These are phyloP conservation scores for Penicillium samsonianum DNA, from an alignment of 495 filamentous ascomycete species.

Conservation along the genomic window DNA sequence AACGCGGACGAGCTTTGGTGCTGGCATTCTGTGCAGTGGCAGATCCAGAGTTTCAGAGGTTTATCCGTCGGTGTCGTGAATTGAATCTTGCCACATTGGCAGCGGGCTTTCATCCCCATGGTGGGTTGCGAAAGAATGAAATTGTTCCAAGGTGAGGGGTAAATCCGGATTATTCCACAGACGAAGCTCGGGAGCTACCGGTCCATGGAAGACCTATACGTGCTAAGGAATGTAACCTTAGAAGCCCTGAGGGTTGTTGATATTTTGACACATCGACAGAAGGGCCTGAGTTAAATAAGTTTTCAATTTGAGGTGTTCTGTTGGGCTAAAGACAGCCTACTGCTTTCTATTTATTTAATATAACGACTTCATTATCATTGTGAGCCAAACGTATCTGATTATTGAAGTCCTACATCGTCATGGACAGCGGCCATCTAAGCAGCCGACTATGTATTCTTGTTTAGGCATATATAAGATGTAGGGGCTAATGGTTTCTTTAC, in stretches of 20 bases:
- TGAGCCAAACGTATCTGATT: no score
- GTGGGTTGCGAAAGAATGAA: background rate
- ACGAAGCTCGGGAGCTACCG: no score
- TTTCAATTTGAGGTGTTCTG: background rate
- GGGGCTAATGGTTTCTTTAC: background rate
- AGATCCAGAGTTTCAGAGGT: conserved; percentile 63
- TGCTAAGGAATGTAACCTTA: no score
- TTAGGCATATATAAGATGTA: background rate
- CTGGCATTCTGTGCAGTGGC: conserved; percentile 68
- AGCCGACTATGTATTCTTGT: background rate
- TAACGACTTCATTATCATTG: no score
- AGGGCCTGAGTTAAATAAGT: background rate
- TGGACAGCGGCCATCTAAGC: no score
- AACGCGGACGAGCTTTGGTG: conserved; percentile 68
- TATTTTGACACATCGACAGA: no score
- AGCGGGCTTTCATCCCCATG: conserved; percentile 55
- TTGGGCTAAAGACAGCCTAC: no score
- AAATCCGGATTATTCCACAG: background rate
- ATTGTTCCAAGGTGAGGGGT: background rate
- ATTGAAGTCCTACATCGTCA: no score
- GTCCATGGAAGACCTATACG: no score
- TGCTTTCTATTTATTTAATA: no score
- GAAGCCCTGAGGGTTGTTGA: no score
- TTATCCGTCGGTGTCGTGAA: conserved; percentile 56
- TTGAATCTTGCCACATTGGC: conserved; percentile 61